These are phyloP conservation scores for Alternaria atra DNA, from an alignment of 2,329 filamentous ascomycete species.

Conservation along the genomic window DNA sequence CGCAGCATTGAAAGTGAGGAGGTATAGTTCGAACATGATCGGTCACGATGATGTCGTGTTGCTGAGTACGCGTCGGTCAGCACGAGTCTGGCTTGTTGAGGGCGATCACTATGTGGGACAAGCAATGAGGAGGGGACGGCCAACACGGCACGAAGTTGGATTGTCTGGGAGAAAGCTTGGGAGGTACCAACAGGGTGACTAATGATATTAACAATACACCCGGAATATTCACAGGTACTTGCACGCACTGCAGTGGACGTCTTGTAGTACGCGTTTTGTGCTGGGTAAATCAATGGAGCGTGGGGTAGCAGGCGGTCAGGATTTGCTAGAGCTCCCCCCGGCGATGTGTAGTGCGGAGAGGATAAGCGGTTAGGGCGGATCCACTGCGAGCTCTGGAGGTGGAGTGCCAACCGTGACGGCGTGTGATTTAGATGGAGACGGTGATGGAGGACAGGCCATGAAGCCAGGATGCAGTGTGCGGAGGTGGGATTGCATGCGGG, in stretches of 20 bases:
- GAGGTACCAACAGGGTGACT: constrained; percentile 3
- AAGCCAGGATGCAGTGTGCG: constrained; percentile 14
- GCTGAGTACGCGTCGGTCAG: constrained; percentile 33
- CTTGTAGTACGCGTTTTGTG: background rate
- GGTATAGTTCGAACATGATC: constrained; percentile 70
- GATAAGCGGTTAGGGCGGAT: constrained; percentile 4
- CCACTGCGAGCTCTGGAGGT: constrained; percentile 29
- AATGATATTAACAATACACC: background rate
- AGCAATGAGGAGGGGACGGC: background rate
- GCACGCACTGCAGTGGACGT: background rate
- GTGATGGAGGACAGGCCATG: constrained; percentile 12
- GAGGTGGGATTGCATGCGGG: constrained; percentile 15
- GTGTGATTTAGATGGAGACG: constrained; percentile 34
- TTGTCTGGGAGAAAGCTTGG: background rate
- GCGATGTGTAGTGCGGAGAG: constrained; percentile 13
- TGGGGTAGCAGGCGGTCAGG: constrained; percentile 17
- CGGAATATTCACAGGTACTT: background rate
- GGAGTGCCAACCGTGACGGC: constrained; percentile 27
- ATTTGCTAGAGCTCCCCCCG: constrained; percentile 15
- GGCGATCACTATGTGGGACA: constrained; percentile 15
- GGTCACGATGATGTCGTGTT: constrained; percentile 3
- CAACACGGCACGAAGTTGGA: background rate
- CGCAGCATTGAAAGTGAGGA: constrained; percentile 91
- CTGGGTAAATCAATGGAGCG: constrained; percentile 2
- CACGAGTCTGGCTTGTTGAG: constrained; percentile 21